Evolutionary conservation across 2,329 filamentous ascomycete genomes (phyloP).

Genomic region (Colletotrichum shisoi): DNA sequence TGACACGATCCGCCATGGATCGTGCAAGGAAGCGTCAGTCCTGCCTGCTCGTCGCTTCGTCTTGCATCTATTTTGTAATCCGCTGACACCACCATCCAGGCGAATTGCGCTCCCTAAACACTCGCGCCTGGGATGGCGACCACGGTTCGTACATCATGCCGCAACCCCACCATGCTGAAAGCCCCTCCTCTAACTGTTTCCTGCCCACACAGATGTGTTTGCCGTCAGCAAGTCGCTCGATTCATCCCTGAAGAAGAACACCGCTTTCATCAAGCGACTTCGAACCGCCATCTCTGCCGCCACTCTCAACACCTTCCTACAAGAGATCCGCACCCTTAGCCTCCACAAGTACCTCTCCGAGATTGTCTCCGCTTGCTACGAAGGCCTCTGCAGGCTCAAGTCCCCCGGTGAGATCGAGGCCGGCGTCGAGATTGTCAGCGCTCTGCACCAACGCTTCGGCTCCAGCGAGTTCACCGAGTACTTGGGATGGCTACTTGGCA

Average conservation of each 20-base stretch:
- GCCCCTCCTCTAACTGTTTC: slow-evolving; percentile 26
- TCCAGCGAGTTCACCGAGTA: slow-evolving; percentile 89
- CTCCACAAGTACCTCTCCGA: slow-evolving; percentile 97
- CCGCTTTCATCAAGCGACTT: slow-evolving; percentile 94
- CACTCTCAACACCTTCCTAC: slow-evolving; percentile 81
- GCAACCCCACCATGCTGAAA: slow-evolving; percentile 33
- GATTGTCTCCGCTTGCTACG: slow-evolving; percentile 94
- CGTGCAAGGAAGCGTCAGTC: slow-evolving; percentile 69
- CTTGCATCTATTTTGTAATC: background rate
- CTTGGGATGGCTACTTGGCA: slow-evolving; percentile 89
- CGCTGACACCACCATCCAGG: slow-evolving; percentile 59
- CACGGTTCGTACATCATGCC: slow-evolving; percentile 65
- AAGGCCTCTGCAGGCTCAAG: slow-evolving; percentile 91
- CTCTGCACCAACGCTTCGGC: slow-evolving; percentile 94
- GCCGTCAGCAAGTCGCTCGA: slow-evolving; percentile 81
- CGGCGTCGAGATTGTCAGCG: slow-evolving; percentile 90
- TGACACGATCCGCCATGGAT: slow-evolving; percentile 63
- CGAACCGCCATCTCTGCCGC: slow-evolving; percentile 86
- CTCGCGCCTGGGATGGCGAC: slow-evolving; percentile 87
- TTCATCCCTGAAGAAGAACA: slow-evolving; percentile 97
- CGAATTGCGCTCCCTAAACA: slow-evolving; percentile 89
- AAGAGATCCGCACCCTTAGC: slow-evolving; percentile 89
- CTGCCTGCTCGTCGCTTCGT: background rate
- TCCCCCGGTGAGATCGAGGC: slow-evolving; percentile 89
- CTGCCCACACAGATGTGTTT: slow-evolving; percentile 71